Evolutionary conservation across 2,329 filamentous ascomycete species (phyloP).

Genomic region (Arthrinium phaeospermum): DNA sequence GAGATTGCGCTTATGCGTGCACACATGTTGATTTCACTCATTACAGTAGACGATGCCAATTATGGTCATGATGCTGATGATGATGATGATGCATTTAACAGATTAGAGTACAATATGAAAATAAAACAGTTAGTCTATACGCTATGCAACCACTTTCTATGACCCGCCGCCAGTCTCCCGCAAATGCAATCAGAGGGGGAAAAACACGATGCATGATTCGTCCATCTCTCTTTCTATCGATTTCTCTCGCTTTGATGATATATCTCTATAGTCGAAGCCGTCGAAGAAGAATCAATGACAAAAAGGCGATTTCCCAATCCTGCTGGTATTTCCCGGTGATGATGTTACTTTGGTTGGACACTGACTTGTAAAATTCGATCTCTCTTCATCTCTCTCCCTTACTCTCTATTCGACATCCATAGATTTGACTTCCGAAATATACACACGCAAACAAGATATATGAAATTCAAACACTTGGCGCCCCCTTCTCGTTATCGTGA

Average conservation of each 20-base stretch:
- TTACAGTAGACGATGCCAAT: not conserved
- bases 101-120: constrained; percentile 1
- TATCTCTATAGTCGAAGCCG: not conserved
- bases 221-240: constrained; percentile 3
- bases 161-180: not conserved
- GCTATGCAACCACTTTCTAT: constrained; percentile 12
- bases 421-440: not conserved
- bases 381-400: not conserved
- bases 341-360: not conserved
- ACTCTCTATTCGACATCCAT: not conserved
- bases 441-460: not conserved
- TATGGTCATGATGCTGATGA: not conserved
- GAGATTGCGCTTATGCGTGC: not conserved
- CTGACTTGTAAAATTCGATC: not conserved
- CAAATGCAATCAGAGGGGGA: not conserved
- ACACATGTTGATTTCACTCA: not conserved
- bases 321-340: constrained; percentile 1
- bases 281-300: not conserved
- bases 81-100: not conserved
- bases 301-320: constrained; percentile 10
- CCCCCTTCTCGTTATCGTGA: constrained; percentile 16
- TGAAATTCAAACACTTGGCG: not conserved
- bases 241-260: not conserved
- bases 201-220: not conserved
- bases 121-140: not conserved